Base-by-base conservation (phyloP, 164 flowering plant species). In the Magnolia changhungtana region DNA sequence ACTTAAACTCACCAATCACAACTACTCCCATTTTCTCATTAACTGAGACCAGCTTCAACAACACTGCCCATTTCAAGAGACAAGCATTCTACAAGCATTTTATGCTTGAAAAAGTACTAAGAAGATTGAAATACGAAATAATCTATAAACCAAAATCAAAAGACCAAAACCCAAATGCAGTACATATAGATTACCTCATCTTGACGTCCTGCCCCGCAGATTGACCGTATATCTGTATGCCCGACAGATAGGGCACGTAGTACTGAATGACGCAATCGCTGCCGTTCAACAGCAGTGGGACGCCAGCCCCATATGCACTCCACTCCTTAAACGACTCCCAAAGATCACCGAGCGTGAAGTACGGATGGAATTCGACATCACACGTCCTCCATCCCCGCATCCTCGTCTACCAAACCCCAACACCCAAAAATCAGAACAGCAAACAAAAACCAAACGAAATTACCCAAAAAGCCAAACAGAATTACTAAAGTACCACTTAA, bases 301-400 rank as follows among this genome's bases (percentile, higher is more conserved):
- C 96, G 63, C 96, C 96, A 0, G 88, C 91, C 8, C 96, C 96
- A 79, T 90, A 92, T 2, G 90, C 92, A 81, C 96, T 92, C 96
- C 96, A 90, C 82, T 92, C 94, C 79, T 81, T 82, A 63, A 90
- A 92, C 50, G 91, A 85, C 70, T 90, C 94, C 94, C 96, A 92
- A 20, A 92, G 67, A 81, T 90, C 96, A 2, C 87, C 87, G 2
- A 92, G 87, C 72, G 82, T 81, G 75, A 88, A 90, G 78, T 86
- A 89, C 0, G 93, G 91, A 52, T 84, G 87, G 71, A 61, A 85
- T 16, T 87, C 87, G 13, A 76, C 84, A 72, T 87, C 84, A 77
- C 85, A 80, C 6, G 85, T 79, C 76, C 83, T 81, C 84, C 82
- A 79, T 0, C 84, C 87, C 71, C 85, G 81, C 82, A 82, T 76